Percentiles rank a stretch among this genome's conserved stretches.
Conservation (phyloP, 371 early-diverging fungal genomes). For the Mucor velutinosus region DNA sequence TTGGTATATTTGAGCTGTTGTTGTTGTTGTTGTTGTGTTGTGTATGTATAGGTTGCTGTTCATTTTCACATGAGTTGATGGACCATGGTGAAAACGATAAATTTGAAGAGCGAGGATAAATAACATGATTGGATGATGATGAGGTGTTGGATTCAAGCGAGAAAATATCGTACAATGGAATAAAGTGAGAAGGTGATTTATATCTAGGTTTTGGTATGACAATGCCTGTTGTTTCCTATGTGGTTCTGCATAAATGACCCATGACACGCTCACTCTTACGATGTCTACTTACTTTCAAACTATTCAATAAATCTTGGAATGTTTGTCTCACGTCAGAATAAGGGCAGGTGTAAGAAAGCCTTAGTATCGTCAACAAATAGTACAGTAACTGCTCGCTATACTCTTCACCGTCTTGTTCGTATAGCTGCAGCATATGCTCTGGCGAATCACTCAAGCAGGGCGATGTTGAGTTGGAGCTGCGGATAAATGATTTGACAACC, state of each 20-base stretch:
- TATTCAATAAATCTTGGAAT: slow-evolving; percentile 47
- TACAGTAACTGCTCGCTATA: slow-evolving; percentile 42
- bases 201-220: slow-evolving; percentile 58
- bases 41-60: slow-evolving; percentile 1
- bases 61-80: slow-evolving; percentile 9
- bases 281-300: slow-evolving; percentile 39
- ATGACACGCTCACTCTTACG: neutral
- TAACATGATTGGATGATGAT: slow-evolving; percentile 16
- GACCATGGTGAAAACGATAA: slow-evolving; percentile 56
- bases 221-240: slow-evolving; percentile 38
- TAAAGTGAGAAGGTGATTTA: slow-evolving; percentile 65
- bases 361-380: slow-evolving; percentile 57
- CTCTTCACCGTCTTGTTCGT: slow-evolving; percentile 24
- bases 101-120: slow-evolving; percentile 46
- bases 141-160: slow-evolving; percentile 43
- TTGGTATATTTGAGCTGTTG: slow-evolving; percentile 1
- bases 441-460: slow-evolving; percentile 15
- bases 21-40: neutral
- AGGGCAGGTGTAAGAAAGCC: slow-evolving; percentile 60
- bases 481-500: slow-evolving; percentile 50
- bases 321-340: slow-evolving; percentile 61
- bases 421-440: neutral
- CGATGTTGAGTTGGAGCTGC: slow-evolving; percentile 31
- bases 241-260: neutral
- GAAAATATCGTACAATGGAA: slow-evolving; percentile 47